Percentiles rank a stretch among this genome's conserved stretches.
phyloP scores from a whole-genome alignment of 192 early-diverging fungal genomes.

The Chytriomyces sp. region DNA sequence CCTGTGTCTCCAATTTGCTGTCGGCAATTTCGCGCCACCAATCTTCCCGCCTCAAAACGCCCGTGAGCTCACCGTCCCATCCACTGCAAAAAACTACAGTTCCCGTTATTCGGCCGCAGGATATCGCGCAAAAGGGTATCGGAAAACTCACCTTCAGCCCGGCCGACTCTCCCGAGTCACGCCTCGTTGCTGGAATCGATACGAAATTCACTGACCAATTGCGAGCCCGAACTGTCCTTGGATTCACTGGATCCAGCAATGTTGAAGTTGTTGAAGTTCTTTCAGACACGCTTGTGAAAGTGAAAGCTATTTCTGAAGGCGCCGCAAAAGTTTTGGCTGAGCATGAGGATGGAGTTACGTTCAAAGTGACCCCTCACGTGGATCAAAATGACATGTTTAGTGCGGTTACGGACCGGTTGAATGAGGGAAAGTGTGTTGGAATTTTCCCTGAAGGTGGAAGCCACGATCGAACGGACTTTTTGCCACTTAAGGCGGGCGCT shows the following conservation, averaged over 20 bases:
- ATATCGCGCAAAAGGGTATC: conserved; percentile 72
- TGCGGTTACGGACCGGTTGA: conserved; percentile 79
- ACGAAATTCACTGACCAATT: conserved; percentile 69
- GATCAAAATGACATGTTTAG: conserved; percentile 88
- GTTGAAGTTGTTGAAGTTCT: conserved; percentile 78
- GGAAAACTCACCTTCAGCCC: conserved; percentile 61
- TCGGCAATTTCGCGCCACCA: too few relatives aligned
- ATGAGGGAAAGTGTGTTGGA: conserved; percentile 79
- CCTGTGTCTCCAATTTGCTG: too few relatives aligned
- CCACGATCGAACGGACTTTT: conserved; percentile 95
- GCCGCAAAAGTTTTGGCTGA: conserved; percentile 66
- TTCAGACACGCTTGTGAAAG: conserved; percentile 78
- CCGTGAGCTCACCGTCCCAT: not conserved
- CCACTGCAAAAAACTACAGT: conserved; percentile 53
- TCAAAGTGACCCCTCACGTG: conserved; percentile 71
- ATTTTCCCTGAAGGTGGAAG: conserved; percentile 99
- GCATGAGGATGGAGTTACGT: conserved; percentile 29
- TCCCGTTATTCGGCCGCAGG: conserved; percentile 92
- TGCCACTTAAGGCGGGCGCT: conserved; percentile 88
- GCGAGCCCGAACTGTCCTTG: conserved; percentile 66
- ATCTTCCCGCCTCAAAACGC: too few relatives aligned
- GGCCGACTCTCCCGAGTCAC: not conserved
- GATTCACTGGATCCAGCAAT: conserved; percentile 65
- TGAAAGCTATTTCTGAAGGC: conserved; percentile 76
- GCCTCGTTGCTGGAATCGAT: conserved; percentile 2